Evolutionary conservation across 768 basidiomycete genomes (phyloP), one percentile per base, ranked within the genome.

Genomic region (Kwoniella sp.): DNA sequence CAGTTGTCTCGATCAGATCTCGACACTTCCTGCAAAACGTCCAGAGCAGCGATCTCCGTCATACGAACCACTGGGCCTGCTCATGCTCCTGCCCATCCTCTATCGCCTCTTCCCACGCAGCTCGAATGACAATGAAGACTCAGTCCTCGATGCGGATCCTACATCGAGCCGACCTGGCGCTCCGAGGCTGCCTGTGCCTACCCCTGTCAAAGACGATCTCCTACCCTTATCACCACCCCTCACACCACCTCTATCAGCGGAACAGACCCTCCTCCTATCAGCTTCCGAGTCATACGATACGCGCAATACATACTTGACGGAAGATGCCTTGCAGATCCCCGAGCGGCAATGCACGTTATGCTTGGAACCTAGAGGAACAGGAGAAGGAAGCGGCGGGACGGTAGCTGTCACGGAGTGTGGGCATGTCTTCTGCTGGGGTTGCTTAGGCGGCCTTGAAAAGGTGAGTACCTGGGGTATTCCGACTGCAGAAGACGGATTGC

Each of bases 391-490:
- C 60, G 79, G 77, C 1, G 79, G 79, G 2, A 78, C 78, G 1
- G 73, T 73, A 0, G 74, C 75, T 4, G 76, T 80, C 26, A 81
- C 80, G 4, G 80, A 81, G 56, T 82, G 81, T 51, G 81, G 81
- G 1, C 81, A 82, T 73, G 71, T 80, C 13, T 82, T 82, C 61
- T 82, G 81, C 68, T 82, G 81, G 81, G 68, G 63, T 4, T 82
- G 81, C 65, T 63, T 82, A 34, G 77, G 79, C 58, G 78, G 77
- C 2, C 55, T 73, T 26, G 80, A 82, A 51, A 82, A 82, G 76
- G 79, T 79, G 23, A 47, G 74, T 72, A 5, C n/a, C n/a, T 37
- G 12, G 20, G 11, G 30, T 8, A 26, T 50, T 38, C 26, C 20
- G n/a, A n/a, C n/a, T n/a, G n/a, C n/a, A n/a, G n/a, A n/a, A n/a